A percentile compares a stretch with the other conserved stretches of the same genome.
Conservation (phyloP, 129 eudicot species). For the Pulicaria dysenterica region DNA sequence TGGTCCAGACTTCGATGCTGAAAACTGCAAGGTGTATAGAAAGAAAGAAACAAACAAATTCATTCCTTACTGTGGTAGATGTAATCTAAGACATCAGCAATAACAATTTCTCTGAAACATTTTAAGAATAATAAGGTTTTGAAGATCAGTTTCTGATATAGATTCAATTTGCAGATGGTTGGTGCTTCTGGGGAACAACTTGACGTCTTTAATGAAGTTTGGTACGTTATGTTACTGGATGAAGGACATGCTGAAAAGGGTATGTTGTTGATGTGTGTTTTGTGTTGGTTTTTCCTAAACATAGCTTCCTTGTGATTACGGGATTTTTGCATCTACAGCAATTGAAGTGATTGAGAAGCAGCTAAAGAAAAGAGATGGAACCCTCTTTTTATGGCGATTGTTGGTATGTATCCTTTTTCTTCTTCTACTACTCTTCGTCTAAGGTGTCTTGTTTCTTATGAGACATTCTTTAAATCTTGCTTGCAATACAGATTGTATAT, state of each 20-base stretch:
- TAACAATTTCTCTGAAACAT: no score
- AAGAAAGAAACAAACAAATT: neutral
- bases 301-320: neutral
- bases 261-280: conserved; percentile 14
- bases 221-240: conserved; percentile 63
- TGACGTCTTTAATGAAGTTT: conserved; percentile 79
- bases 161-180: conserved; percentile 53
- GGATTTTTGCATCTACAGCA: conserved; percentile 44
- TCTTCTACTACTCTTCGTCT: neutral
- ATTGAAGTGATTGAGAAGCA: conserved; percentile 64
- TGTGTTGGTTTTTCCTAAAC: neutral
- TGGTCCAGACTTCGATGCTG: conserved; percentile 72
- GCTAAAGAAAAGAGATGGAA: conserved; percentile 69
- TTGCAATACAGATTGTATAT: neutral
- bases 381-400: conserved; percentile 84
- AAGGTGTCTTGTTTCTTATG: neutral
- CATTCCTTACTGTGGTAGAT: no score
- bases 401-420: conserved; percentile 45
- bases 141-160: neutral
- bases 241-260: conserved; percentile 69
- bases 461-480: conserved; percentile 8
- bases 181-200: conserved; percentile 99
- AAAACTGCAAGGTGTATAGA: conserved; percentile 62
- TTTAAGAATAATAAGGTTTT: neutral
- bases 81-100: no score